These are phyloP conservation scores for Trypanosoma conorhini DNA, from an alignment of 208 protist species.

Conservation along the genomic window DNA sequence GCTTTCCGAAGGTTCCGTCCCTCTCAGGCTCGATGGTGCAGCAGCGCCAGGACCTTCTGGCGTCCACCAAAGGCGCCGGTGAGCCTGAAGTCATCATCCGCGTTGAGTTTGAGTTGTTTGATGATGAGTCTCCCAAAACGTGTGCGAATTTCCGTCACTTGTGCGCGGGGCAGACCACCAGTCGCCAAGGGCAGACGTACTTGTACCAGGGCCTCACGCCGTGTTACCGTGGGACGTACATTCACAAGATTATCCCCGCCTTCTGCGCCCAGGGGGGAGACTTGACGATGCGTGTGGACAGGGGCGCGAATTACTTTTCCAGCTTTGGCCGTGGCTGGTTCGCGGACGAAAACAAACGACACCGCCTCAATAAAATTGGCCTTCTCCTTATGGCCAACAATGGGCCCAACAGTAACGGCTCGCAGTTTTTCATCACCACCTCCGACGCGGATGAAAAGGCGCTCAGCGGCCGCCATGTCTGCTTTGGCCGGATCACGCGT, in stretches of 20 bases:
- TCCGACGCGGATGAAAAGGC: constrained; percentile 44
- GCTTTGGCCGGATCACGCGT: constrained; percentile 57
- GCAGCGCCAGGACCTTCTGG: constrained; percentile 36
- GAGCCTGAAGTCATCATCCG: constrained; percentile 27
- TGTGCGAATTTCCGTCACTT: constrained; percentile 80
- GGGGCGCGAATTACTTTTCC: constrained; percentile 84
- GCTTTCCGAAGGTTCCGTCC: constrained; percentile 66
- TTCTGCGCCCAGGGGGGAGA: constrained; percentile 96
- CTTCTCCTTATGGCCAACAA: constrained; percentile 93
- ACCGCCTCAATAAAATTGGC: constrained; percentile 84
- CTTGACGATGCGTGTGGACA: constrained; percentile 94
- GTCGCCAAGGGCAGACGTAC: constrained; percentile 47
- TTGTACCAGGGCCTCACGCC: constrained; percentile 62
- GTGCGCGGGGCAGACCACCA: constrained; percentile 44
- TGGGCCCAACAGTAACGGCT: constrained; percentile 92
- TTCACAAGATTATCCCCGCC: constrained; percentile 91
- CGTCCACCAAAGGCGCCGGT: constrained; percentile 54
- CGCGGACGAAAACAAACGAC: constrained; percentile 92
- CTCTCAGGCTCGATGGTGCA: constrained; percentile 69
- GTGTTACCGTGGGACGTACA: constrained; percentile 86
- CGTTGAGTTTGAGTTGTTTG: constrained; percentile 82
- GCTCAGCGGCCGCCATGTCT: constrained; percentile 71
- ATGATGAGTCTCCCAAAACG: constrained; percentile 74
- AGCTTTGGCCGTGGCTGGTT: constrained; percentile 88
- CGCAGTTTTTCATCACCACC: constrained; percentile 95